Base-by-base conservation (phyloP, 2,329 filamentous ascomycete species). In the Fusarium verticillioides region DNA sequence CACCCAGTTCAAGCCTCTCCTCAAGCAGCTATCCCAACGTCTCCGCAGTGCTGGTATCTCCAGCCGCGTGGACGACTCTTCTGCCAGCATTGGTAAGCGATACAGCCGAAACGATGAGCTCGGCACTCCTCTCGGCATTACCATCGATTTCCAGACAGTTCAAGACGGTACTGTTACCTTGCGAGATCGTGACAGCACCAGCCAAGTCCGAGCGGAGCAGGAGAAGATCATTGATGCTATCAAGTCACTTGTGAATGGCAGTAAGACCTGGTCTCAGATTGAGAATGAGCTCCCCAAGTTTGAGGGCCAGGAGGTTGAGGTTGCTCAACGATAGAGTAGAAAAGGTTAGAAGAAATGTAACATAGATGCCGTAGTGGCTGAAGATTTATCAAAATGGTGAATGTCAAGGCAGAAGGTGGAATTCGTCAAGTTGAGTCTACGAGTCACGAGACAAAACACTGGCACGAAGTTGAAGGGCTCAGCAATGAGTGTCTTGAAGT, bases 61-160 rank as follows among this genome's bases (percentile, higher is more conserved):
- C 47, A 97, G 90, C 86, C 92, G 94, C 69, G 90, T 98, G 42
- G 96, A 98, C 80, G 94, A 96, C 82, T 97, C 94, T 19, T 94
- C 93, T 34, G 95, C 95, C 70, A 95, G 92, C 72, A 98, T 98
- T 77, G 96, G 96, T 81, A 97, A 97, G 88, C 93, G 96, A 60
- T 98, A 97, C 84, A 91, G 93, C 81, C 92, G 96, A 78, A 98
- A 98, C 82, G 96, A 98, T 83, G 96, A 98, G 85, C 89, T 98
- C 66, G 96, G 96, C 79, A 98, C 96, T 49, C 94, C 96, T 12
- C 92, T 98, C 74, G 96, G 95, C 80, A 92, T 98, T 82, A 98
- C 96, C 0, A 90, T 98, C 68, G 96, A 98, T 83, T 98, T 98
- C 89, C 94, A 98, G 87, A 97, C 94, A 53, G 86, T 97, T 75